These are phyloP conservation scores for Wickerhamomyces sp. DNA, from an alignment of 1,139 yeast genomes.

Conservation along the genomic window DNA sequence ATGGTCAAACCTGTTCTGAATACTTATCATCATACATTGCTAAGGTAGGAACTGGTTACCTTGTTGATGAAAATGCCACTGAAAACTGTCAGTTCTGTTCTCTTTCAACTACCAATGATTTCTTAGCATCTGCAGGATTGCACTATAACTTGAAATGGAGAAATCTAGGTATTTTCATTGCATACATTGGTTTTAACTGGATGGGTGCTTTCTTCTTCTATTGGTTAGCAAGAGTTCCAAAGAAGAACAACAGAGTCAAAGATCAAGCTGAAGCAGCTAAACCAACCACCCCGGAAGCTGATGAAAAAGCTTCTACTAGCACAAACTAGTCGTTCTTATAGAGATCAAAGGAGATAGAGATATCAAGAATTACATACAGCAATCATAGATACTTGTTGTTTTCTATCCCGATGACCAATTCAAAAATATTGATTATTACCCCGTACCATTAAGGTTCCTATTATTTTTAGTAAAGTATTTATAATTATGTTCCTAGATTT, in stretches of 20 bases:
- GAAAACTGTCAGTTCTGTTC: slow-evolving; percentile 49
- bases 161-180: slow-evolving; percentile 47
- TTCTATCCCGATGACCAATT: no score
- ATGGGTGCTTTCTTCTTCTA: slow-evolving; percentile 50
- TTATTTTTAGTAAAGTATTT: neutral
- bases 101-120: slow-evolving; percentile 44
- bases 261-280: slow-evolving; percentile 8
- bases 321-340: neutral
- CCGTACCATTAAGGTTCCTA: no score
- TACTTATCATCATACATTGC: slow-evolving; percentile 43
- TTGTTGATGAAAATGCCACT: slow-evolving; percentile 39
- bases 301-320: slow-evolving; percentile 1
- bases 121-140: slow-evolving; percentile 39
- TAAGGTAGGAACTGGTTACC: slow-evolving; percentile 50
- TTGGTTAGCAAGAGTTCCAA: slow-evolving; percentile 79
- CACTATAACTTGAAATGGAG: slow-evolving; percentile 55
- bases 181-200: slow-evolving; percentile 48
- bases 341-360: neutral
- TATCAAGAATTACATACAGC: neutral
- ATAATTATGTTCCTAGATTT: no score
- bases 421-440: no score
- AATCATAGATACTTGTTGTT: neutral
- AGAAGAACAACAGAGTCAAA: slow-evolving; percentile 24
- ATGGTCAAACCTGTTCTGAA: slow-evolving; percentile 45
- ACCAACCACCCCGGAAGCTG: neutral